Base-by-base conservation (phyloP, 768 basidiomycete species). In the Paxillus ammoniavirescens region DNA sequence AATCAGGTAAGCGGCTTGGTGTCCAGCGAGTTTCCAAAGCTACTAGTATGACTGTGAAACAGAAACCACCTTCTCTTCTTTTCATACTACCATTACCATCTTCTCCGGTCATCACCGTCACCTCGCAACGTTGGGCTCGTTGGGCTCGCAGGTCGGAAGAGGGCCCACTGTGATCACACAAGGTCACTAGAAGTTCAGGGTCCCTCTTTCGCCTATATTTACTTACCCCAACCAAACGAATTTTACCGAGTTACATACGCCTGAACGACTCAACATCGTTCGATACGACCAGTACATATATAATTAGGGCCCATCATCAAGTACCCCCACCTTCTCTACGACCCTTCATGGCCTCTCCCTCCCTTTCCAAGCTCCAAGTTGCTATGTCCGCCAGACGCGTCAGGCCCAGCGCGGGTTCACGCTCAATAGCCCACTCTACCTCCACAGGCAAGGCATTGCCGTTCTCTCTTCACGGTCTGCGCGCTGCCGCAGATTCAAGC, bases 391-490 rank as follows among this genome's bases (percentile, higher is more conserved):
- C 61, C 36, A 38, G 54, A n/a, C 61, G 61, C 47, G 52, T 48
- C 13, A 4, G 37, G 17, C 45, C 52, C 8, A 23, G 53, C 44
- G 48, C 57, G n/a, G 57, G 59, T 47, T 52, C 60, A n/a, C 62
- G 62, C 50, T 46, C 64, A 46, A 65, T 67, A 55, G 53, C 63
- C 63, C 62, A 69, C 49, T 72, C 74, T 37, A 54, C 67, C 2
- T 53, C 63, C 31, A 52, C 66, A 2, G 64, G 63, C 44, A 77
- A 74, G 53, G 79, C 83, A 4, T 59, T 82, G 6, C 78, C 85
- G 8, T 78, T 83, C 62, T 77, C 74, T 50, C 76, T 83, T 43
- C 79, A 77, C 57, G 66, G 74, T 41, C 58, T 74, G 31, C 73
- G 73, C 38, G 62, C 70, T 43, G 68, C 72, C 2, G 54, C 59